These are phyloP conservation scores for Astrocystis sublimbata DNA, from an alignment of 495 filamentous ascomycete genomes.

Conservation along the genomic window DNA sequence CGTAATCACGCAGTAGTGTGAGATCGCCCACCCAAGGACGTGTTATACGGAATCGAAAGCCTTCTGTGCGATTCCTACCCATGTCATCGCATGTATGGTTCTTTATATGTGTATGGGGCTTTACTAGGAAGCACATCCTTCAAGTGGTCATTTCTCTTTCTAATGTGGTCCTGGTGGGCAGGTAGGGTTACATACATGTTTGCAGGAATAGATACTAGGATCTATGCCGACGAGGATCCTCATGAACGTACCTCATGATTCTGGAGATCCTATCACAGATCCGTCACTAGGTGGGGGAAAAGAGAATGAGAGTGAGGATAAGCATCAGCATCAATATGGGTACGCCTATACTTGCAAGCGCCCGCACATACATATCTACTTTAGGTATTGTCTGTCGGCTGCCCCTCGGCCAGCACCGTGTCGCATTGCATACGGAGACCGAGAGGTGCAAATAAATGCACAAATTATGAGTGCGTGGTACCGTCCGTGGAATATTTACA, in stretches of 20 bases:
- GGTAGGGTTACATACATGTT: no score
- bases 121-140: constrained; percentile 9
- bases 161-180: no score
- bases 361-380: neutral
- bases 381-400: neutral
- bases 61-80: no score
- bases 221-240: neutral
- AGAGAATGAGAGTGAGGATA: neutral
- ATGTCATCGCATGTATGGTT: constrained; percentile 4
- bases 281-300: neutral
- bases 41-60: no score
- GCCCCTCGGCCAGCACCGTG: neutral
- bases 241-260: neutral
- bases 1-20: neutral
- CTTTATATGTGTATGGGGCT: neutral
- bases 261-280: neutral
- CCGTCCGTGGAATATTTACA: neutral
- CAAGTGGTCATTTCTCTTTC: neutral
- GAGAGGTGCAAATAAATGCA: neutral
- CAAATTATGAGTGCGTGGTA: neutral
- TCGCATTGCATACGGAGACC: constrained; percentile 11
- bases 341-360: neutral
- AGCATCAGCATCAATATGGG: neutral
- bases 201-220: no score
- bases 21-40: no score